phyloP scores from a whole-genome alignment of 2,329 filamentous ascomycete genomes.

The Exserohilum rostratum region DNA sequence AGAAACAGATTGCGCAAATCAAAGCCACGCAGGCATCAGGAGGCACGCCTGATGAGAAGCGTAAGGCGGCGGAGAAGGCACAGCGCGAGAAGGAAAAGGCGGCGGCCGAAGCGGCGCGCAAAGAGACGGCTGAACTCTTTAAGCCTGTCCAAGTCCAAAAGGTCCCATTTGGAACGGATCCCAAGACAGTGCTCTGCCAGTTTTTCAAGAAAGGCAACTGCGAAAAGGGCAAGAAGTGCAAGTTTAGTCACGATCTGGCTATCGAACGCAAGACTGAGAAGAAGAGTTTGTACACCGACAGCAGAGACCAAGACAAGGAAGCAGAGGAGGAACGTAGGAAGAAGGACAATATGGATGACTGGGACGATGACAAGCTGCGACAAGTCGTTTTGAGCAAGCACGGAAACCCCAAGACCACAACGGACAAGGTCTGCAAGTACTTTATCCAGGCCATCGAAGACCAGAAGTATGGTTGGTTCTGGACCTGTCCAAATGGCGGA shows the following conservation, averaged over 20 bases:
- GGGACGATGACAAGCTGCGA: slow-evolving; percentile 95
- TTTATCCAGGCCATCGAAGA: slow-evolving; percentile 98
- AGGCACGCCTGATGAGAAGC: slow-evolving; percentile 86
- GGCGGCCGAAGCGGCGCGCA: slow-evolving; percentile 83
- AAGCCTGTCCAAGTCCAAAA: slow-evolving; percentile 96
- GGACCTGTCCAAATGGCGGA: slow-evolving; percentile 94
- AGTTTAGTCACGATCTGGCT: slow-evolving; percentile 91
- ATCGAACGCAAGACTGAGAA: slow-evolving; percentile 93
- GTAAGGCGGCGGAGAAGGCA: slow-evolving; percentile 69
- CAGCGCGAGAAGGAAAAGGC: slow-evolving; percentile 84
- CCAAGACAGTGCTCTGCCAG: slow-evolving; percentile 94
- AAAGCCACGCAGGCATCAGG: slow-evolving; percentile 64
- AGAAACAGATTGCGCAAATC: slow-evolving; percentile 89
- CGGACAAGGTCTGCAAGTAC: slow-evolving; percentile 98
- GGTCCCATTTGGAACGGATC: slow-evolving; percentile 95
- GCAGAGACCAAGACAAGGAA: slow-evolving; percentile 72
- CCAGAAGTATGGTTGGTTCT: slow-evolving; percentile 99
- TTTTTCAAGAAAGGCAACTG: slow-evolving; percentile 98
- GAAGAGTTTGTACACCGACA: slow-evolving; percentile 88
- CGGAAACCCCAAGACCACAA: slow-evolving; percentile 92
- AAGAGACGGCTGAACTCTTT: slow-evolving; percentile 80
- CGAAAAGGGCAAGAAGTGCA: slow-evolving; percentile 93
- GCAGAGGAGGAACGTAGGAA: slow-evolving; percentile 79
- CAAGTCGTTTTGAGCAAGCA: slow-evolving; percentile 94
- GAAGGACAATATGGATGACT: slow-evolving; percentile 90